Percentiles rank a stretch among this genome's conserved stretches.
These are phyloP conservation scores for Cyclotella distinguenda DNA, from an alignment of 108 stramenopile genomes.

Conservation along the genomic window DNA sequence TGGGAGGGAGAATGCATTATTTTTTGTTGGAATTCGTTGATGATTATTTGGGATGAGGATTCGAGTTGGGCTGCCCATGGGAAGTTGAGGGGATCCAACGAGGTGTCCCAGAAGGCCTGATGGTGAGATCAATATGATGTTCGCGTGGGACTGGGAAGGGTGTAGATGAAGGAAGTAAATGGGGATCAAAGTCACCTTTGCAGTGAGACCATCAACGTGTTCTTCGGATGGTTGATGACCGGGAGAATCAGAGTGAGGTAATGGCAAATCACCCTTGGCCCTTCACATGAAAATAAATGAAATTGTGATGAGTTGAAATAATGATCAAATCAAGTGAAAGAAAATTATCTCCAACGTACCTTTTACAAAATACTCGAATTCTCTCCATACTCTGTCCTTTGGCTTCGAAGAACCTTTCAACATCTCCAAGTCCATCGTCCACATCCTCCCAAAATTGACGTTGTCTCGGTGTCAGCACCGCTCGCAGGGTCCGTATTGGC, in stretches of 20 bases:
- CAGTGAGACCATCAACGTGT: slow-evolving; percentile 84
- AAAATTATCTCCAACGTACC: no score
- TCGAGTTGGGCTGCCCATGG: slow-evolving; percentile 86
- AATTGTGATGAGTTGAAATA: neutral
- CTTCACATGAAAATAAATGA: slow-evolving; percentile 18
- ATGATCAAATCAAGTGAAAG: neutral
- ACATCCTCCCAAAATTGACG: slow-evolving; percentile 89
- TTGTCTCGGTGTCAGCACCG: slow-evolving; percentile 69
- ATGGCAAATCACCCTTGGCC: slow-evolving; percentile 58
- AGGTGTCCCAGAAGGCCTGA: slow-evolving; percentile 79
- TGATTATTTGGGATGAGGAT: slow-evolving; percentile 67
- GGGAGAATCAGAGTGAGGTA: slow-evolving; percentile 44
- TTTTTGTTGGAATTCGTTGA: slow-evolving; percentile 74
- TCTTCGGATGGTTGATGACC: slow-evolving; percentile 89
- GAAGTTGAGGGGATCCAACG: slow-evolving; percentile 54
- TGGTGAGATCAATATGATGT: neutral
- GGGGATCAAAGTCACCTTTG: slow-evolving; percentile 38
- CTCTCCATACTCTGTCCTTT: slow-evolving; percentile 64
- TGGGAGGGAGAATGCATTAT: slow-evolving; percentile 17
- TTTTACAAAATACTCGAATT: slow-evolving; percentile 60
- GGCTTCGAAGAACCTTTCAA: slow-evolving; percentile 62
- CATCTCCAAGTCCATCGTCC: slow-evolving; percentile 63
- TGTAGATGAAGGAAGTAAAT: neutral
- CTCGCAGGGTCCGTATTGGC: no score
- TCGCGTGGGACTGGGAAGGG: neutral